Conservation (phyloP, 257 asterid species). For the Gynochthodes officinalis region DNA sequence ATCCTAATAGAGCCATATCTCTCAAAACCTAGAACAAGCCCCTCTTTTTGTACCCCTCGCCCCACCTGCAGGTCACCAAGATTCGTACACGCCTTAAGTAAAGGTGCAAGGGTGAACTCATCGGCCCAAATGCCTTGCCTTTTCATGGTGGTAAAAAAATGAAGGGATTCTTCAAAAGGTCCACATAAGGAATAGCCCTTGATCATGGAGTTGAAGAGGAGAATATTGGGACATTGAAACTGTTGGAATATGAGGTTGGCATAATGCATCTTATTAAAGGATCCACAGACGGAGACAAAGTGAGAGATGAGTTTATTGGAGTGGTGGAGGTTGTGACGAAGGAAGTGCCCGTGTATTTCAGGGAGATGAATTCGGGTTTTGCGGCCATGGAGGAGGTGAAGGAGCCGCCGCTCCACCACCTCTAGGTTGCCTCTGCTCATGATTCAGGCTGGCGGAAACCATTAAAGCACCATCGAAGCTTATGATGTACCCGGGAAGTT, state of each 20-base stretch:
- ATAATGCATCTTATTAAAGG: conserved; percentile 30
- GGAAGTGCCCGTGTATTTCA: conserved; percentile 40
- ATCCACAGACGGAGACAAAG: conserved; percentile 41
- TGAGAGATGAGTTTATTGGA: conserved; percentile 45
- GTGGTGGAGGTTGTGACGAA: conserved; percentile 42
- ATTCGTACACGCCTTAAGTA: conserved; percentile 38
- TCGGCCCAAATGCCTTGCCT: conserved; percentile 40
- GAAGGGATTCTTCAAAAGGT: conserved; percentile 32
- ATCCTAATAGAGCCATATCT: conserved; percentile 33
- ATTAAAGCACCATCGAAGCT: too few relatives aligned
- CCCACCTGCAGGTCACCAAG: conserved; percentile 29
- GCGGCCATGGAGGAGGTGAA: conserved; percentile 46
- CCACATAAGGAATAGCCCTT: conserved; percentile 33
- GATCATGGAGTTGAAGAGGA: conserved; percentile 45
- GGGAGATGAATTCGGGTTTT: conserved; percentile 35
- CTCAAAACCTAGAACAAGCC: conserved; percentile 35
- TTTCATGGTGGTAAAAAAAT: conserved; percentile 30
- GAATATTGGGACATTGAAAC: conserved; percentile 32
- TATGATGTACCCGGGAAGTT: not conserved
- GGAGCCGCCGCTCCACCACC: conserved; percentile 39
- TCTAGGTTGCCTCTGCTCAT: conserved; percentile 29
- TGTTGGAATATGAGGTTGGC: conserved; percentile 35
- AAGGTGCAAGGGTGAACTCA: conserved; percentile 42
- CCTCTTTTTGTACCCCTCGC: conserved; percentile 29
- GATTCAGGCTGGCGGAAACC: too few relatives aligned